These are phyloP conservation scores for Verticillium klebahnii DNA, from an alignment of 2,329 filamentous ascomycete species.

Conservation along the genomic window DNA sequence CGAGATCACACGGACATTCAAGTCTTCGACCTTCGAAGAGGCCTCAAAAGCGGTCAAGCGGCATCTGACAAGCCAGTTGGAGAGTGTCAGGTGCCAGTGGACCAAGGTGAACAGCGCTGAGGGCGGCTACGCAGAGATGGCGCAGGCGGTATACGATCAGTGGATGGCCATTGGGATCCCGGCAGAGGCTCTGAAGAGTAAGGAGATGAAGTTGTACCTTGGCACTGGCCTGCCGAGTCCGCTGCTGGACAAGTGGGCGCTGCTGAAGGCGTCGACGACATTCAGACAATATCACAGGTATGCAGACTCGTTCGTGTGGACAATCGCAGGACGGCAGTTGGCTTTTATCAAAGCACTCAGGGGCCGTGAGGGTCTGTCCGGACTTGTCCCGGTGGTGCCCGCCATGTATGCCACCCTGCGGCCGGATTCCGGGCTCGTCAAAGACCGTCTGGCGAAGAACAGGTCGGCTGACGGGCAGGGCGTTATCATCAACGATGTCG, in stretches of 20 bases:
- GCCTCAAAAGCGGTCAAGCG: slow-evolving; percentile 25
- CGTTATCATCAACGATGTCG: slow-evolving; percentile 3
- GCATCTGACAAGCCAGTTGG: slow-evolving; percentile 28
- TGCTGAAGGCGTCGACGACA: slow-evolving; percentile 45
- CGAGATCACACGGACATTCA: slow-evolving; percentile 10
- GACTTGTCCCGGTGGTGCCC: slow-evolving; percentile 26
- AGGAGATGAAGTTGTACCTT: slow-evolving; percentile 15
- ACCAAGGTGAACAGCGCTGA: slow-evolving; percentile 8
- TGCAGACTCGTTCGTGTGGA: slow-evolving; percentile 35
- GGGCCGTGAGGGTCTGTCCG: slow-evolving; percentile 6
- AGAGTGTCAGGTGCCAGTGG: slow-evolving; percentile 27
- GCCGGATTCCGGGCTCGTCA: slow-evolving; percentile 26
- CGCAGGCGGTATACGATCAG: slow-evolving; percentile 30
- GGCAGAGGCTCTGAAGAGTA: slow-evolving; percentile 13
- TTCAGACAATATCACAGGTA: slow-evolving; percentile 33
- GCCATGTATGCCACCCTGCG: slow-evolving; percentile 28
- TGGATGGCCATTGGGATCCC: slow-evolving; percentile 39
- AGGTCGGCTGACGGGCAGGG: slow-evolving; percentile 3
- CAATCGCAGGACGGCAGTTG: slow-evolving; percentile 44
- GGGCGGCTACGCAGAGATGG: slow-evolving; percentile 18
- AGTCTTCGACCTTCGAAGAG: not conserved
- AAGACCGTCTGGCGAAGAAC: slow-evolving; percentile 12
- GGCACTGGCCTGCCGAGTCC: slow-evolving; percentile 17
- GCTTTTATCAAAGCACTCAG: slow-evolving; percentile 38
- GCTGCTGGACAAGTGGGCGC: slow-evolving; percentile 36